Conservation (phyloP, 2,329 filamentous ascomycete species). For the Xylaria sp. region DNA sequence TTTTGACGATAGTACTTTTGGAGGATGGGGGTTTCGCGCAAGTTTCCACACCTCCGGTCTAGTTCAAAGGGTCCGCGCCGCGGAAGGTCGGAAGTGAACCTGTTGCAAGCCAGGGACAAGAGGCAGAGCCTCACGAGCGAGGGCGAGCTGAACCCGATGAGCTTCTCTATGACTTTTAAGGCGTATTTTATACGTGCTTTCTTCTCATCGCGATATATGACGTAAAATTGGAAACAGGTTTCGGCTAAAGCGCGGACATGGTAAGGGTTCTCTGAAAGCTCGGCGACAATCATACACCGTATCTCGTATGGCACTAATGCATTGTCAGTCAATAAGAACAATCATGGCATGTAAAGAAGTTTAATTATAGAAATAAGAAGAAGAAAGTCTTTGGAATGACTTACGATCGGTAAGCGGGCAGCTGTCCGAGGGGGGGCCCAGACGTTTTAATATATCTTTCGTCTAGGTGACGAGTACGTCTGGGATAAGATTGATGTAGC, state of each 20-base stretch:
- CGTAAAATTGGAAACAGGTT: conserved; percentile 5
- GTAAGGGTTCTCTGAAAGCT: background rate
- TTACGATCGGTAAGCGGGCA: background rate
- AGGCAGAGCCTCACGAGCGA: background rate
- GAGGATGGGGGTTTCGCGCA: background rate
- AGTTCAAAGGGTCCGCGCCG: no score
- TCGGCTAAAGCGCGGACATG: background rate
- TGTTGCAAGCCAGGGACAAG: background rate
- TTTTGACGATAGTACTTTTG: background rate
- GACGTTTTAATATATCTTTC: background rate
- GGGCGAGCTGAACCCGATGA: background rate
- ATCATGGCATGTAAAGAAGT: background rate
- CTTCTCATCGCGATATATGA: background rate
- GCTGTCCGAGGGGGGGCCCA: no score
- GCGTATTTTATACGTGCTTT: background rate
- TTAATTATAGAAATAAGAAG: background rate
- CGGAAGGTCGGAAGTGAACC: no score
- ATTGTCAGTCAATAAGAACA: background rate
- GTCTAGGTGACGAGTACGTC: no score
- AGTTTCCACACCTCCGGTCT: no score
- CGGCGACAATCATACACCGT: background rate
- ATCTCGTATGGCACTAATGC: background rate
- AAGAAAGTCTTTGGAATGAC: background rate
- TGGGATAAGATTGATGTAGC: background rate
- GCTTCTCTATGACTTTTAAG: background rate